Conservation (phyloP, 768 basidiomycete species). For the Russula virescens region DNA sequence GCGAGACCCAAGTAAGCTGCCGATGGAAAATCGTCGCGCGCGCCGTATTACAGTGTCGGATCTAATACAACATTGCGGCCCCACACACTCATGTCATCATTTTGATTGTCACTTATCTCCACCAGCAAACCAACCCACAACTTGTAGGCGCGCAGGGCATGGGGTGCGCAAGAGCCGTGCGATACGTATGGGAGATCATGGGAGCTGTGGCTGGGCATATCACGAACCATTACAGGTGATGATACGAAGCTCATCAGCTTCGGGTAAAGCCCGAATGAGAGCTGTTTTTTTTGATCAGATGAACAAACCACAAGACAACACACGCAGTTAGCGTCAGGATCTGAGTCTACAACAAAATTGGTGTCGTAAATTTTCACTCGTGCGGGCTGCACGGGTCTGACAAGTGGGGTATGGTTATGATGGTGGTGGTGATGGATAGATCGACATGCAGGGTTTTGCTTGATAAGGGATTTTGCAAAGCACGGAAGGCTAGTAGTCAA, state of each 20-base stretch:
- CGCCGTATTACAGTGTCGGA: background rate
- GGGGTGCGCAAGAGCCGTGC: conserved; percentile 7
- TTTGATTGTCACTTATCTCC: background rate
- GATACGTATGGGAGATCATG: background rate
- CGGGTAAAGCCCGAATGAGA: conserved; percentile 1
- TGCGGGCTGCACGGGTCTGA: background rate
- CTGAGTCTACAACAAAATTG: background rate
- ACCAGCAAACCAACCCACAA: too few relatives aligned
- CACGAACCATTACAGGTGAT: background rate
- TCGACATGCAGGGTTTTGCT: background rate
- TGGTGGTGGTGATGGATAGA: background rate
- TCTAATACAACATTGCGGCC: background rate
- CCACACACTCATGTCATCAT: background rate
- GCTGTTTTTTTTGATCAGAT: background rate
- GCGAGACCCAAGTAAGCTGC: too few relatives aligned
- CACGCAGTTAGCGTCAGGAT: conserved; percentile 8
- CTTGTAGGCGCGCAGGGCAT: background rate
- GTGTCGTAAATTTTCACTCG: conserved; percentile 2
- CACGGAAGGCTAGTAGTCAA: background rate
- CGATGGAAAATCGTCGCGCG: too few relatives aligned
- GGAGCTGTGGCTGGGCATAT: background rate
- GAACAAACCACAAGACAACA: background rate
- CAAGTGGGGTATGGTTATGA: background rate
- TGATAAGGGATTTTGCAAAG: background rate
- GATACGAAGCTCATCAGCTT: background rate